Base-by-base conservation (phyloP, 2,329 filamentous ascomycete genomes). In the Tympanopsis confertula region DNA sequence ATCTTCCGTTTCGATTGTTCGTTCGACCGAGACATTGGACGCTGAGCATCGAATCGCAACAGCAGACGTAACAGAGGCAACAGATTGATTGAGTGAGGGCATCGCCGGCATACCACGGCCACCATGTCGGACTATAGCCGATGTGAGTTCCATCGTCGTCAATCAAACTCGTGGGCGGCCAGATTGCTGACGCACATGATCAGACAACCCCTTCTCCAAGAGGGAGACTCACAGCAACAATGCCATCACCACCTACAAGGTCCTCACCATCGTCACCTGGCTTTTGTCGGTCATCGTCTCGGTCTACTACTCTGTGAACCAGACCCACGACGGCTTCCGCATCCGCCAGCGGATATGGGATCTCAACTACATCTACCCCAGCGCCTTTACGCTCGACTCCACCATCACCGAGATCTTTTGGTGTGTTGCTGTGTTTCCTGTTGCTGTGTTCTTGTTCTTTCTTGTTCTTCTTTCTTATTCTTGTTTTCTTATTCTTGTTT, bases 201-300 rank as follows among this genome's bases (percentile, higher is more conserved):
- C 44, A 84, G 80, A 75, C 54, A 91, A 91, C 56, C 85, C 85
- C 19, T 91, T 91, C 61, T 65, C 71, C 42, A 78, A 70, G 58
- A 76, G 76, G 50, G 81, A 87, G 42, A 67, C 73, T 14, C 78
- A 86, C 53, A 68, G 68, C 42, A 57, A 62, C 20, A 63, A 65
- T 43, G 67, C 76, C 37, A 64, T 94, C 48, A 65, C 75, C 45
- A 66, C 75, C 24, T 91, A 91, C 71, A 87, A 86, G 58, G 61
- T 86, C 54, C 62, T 87, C 43, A 85, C 84, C 3, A 69, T 79
- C 32, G 43, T 86, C 37, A 79, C 78, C 24, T 94, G 85, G 81
- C 59, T 86, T 19, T 61, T 93, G 33, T 73, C 86, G 28, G 63
- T 91, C 39, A 57, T 86, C 48, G 69, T 78, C 37, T 76, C 79